A percentile compares a stretch with the other conserved stretches of the same genome.
Evolutionary conservation across 805 yeast genomes (phyloP).

Genomic region (Myxozyma vanderwaltii): DNA sequence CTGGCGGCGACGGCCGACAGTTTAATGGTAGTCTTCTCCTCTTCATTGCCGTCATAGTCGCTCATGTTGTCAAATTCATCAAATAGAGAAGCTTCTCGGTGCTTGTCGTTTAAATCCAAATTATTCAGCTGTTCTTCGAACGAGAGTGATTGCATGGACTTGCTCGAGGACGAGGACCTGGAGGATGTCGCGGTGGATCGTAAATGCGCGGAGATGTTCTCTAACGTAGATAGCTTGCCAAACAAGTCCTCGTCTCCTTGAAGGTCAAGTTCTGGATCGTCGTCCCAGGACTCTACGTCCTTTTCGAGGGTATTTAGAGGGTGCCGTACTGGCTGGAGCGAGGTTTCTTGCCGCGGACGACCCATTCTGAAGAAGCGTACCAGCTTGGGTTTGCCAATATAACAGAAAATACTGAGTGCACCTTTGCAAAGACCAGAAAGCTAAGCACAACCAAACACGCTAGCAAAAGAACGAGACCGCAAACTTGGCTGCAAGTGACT

Average conservation of each 20-base stretch:
- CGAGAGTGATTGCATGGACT: neutral
- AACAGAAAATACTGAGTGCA: too few species aligned
- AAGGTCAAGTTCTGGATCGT: slow-evolving; percentile 27
- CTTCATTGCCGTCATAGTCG: slow-evolving; percentile 5
- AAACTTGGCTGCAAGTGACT: neutral
- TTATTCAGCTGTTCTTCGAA: slow-evolving; percentile 4
- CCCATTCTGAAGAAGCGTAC: neutral
- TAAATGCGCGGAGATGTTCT: neutral
- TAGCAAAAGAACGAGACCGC: neutral
- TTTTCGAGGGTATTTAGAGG: slow-evolving; percentile 18
- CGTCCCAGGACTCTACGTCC: slow-evolving; percentile 30
- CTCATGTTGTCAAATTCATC: slow-evolving; percentile 5
- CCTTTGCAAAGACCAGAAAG: too few species aligned
- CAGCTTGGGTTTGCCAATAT: too few species aligned
- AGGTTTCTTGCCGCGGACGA: neutral
- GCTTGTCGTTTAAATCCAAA: neutral
- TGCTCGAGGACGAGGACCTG: slow-evolving; percentile 3
- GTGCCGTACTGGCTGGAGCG: slow-evolving; percentile 14
- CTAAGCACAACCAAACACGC: too few species aligned
- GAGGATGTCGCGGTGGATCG: slow-evolving; percentile 6
- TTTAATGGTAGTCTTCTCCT: slow-evolving; percentile 9
- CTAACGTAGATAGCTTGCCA: slow-evolving; percentile 13
- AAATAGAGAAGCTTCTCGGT: neutral
- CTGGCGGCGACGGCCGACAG: slow-evolving; percentile 5
- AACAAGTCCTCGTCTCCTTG: slow-evolving; percentile 25